phyloP scores from a whole-genome alignment of 495 filamentous ascomycete genomes.

The Aspergillus saccharolyticus region DNA sequence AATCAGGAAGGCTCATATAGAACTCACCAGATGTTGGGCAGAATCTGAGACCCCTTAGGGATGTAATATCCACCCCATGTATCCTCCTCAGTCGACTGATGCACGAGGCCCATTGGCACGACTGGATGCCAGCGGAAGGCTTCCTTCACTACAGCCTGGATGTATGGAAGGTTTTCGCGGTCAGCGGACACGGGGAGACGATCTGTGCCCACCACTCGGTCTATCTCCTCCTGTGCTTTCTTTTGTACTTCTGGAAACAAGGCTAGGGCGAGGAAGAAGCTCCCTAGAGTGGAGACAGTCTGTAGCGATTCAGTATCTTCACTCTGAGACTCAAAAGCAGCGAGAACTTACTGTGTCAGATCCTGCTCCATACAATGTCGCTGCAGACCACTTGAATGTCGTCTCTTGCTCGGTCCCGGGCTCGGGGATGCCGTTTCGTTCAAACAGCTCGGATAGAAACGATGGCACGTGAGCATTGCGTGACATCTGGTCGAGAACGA shows the following conservation, averaged over 20 bases:
- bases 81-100: background rate
- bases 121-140: conserved; percentile 1
- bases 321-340: background rate
- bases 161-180: conserved; percentile 1
- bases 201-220: background rate
- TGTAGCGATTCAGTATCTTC: background rate
- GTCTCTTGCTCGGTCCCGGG: conserved; percentile 17
- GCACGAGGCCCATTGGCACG: background rate
- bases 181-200: background rate
- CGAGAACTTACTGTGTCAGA: conserved; percentile 46
- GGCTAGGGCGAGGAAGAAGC: conserved; percentile 36
- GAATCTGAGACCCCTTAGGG: background rate
- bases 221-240: conserved; percentile 17
- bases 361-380: conserved; percentile 46
- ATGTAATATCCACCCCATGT: background rate
- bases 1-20: background rate
- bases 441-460: conserved; percentile 27
- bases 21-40: background rate
- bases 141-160: conserved; percentile 1
- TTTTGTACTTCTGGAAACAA: conserved; percentile 37
- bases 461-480: conserved; percentile 25
- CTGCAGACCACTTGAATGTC: conserved; percentile 34
- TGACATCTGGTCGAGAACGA: conserved; percentile 38
- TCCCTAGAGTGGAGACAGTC: conserved; percentile 29
- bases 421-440: conserved; percentile 14